Percentiles rank a stretch among this genome's conserved stretches.
Conservation (phyloP, 2,329 filamentous ascomycete species). For the Aspergillus pseudonomiae region DNA sequence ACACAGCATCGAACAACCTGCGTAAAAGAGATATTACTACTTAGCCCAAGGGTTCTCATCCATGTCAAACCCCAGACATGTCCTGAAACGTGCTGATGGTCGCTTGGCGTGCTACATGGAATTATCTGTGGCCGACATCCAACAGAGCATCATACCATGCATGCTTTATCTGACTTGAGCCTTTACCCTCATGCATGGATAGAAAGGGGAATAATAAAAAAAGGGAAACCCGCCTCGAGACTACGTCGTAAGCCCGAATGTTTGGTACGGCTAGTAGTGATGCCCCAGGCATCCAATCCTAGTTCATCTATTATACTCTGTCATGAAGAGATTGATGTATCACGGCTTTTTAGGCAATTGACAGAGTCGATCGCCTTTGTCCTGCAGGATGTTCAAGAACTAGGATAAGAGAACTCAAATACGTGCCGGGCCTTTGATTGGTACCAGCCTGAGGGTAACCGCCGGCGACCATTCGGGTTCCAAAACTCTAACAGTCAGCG, state of each 20-base stretch:
- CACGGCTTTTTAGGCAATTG: conserved; percentile 17
- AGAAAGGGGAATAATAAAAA: not conserved
- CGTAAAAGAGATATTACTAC: conserved; percentile 5
- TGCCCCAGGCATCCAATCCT: conserved; percentile 6
- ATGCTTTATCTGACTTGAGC: not conserved
- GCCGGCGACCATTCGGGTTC: conserved; percentile 19
- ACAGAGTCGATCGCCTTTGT: conserved; percentile 32
- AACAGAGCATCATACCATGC: not conserved
- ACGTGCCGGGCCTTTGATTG: conserved; percentile 34
- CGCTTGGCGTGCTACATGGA: not conserved
- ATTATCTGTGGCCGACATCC: not conserved
- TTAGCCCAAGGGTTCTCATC: not conserved
- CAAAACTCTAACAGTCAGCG: conserved; percentile 12
- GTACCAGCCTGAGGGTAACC: conserved; percentile 19
- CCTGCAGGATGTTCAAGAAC: conserved; percentile 19
- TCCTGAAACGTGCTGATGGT: conserved; percentile 8
- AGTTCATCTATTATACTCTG: not conserved
- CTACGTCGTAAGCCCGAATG: not conserved
- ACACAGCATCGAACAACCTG: conserved; percentile 8
- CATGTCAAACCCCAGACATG: not conserved
- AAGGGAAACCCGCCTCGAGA: not conserved
- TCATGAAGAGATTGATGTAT: no score
- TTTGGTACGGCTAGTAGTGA: not conserved
- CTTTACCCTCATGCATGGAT: not conserved
- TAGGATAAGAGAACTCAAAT: conserved; percentile 38